phyloP scores from a whole-genome alignment of 2,329 filamentous ascomycete genomes.

The Alternaria sp. region DNA sequence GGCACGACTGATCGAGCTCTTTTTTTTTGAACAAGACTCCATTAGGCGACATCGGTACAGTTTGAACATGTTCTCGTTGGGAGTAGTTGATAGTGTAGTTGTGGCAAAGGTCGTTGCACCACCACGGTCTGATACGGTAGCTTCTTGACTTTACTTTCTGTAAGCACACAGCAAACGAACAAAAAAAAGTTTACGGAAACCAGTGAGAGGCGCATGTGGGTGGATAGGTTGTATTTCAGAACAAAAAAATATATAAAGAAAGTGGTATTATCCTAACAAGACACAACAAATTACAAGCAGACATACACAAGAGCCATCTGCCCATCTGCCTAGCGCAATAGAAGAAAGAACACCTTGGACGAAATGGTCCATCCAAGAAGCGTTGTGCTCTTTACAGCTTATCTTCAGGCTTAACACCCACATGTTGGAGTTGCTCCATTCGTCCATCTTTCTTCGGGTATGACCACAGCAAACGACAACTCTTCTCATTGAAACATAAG shows the following conservation, averaged over 20 bases:
- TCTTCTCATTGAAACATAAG: conserved; percentile 9
- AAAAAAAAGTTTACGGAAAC: background rate
- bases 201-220: background rate
- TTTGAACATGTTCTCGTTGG: background rate
- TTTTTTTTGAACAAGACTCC: too few relatives aligned
- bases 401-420: conserved; percentile 4
- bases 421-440: conserved; percentile 6
- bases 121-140: too few relatives aligned
- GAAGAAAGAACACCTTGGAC: conserved; percentile 8
- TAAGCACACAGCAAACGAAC: background rate
- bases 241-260: conserved; percentile 20
- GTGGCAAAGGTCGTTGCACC: too few relatives aligned
- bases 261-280: conserved; percentile 31
- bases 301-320: conserved; percentile 17
- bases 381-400: background rate
- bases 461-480: conserved; percentile 6
- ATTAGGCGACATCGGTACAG: background rate
- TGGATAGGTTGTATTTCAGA: conserved; percentile 1
- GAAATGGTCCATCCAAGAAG: conserved; percentile 4
- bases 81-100: background rate
- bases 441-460: conserved; percentile 9
- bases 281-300: conserved; percentile 28
- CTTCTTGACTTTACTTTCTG: background rate
- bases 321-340: conserved; percentile 5
- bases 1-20: background rate